Base-by-base conservation (phyloP, 2,329 filamentous ascomycete species). In the Cordyceps militaris region DNA sequence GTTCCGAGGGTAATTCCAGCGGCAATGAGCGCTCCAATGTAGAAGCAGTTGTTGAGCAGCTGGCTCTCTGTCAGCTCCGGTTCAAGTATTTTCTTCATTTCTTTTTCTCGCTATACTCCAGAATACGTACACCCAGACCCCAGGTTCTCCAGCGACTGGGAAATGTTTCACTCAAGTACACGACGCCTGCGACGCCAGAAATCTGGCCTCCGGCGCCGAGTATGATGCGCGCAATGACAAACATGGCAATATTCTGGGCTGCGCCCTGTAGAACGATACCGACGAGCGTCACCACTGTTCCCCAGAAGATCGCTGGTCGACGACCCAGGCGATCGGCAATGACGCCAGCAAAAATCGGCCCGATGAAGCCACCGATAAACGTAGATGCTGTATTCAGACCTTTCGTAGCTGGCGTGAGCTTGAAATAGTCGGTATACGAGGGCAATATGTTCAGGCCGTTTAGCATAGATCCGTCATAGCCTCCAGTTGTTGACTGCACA, bases 401-500 rank as follows among this genome's bases (percentile, higher is more conserved):
- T 0, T 73, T 78, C 0, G 79, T 81, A 0, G 77, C 75, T 0
- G 76, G 66, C n/a, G 69, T 82, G 8, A 84, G 74, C 4, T 74
- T 62, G 68, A 84, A 84, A 65, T 83, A 84, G 38, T 80, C 72
- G 0, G 73, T 76, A 64, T 83, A 84, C 0, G 74, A 76, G 0
- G 80, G 79, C 16, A 84, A 65, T 59, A 84, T 83, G 59, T 82
- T 80, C 24, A 85, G 71, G 0, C 78, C 79, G 59, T 83, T 82
- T 67, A 82, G 71, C 70, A 83, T 78, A 2, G 76, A 80, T 2
- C 74, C 74, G 58, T 80, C 76, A 54, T 77, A 76, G 24, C 74
- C 71, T 30, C 60, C 54, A 0, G 59, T 62, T 1, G 56, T 61
- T 7, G 75, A 77, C 57, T 77, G 74, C 6, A 76, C 74, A 46